phyloP scores from a whole-genome alignment of 805 yeast species.

The Spathaspora arborariae region DNA sequence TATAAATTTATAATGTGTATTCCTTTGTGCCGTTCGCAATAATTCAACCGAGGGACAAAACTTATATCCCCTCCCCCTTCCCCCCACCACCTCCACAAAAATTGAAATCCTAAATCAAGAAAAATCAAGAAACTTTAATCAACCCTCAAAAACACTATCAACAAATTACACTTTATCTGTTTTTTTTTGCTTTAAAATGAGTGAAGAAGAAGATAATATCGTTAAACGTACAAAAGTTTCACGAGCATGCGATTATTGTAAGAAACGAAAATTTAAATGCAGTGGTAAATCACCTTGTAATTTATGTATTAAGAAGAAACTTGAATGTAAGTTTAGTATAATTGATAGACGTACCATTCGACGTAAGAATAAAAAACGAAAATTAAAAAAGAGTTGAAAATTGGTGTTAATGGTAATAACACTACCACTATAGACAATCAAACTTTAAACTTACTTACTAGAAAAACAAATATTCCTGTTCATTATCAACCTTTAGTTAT shows the following conservation, averaged over 20 bases:
- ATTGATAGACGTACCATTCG: constrained; percentile 16
- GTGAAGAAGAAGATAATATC: neutral
- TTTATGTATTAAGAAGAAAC: constrained; percentile 14
- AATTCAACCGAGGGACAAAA: neutral
- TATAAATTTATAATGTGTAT: neutral
- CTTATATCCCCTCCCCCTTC: neutral
- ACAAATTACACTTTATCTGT: neutral
- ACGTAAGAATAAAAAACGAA: constrained; percentile 7
- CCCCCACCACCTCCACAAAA: too few relatives aligned
- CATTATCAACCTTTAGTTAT: constrained; percentile 5
- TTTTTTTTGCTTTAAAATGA: neutral
- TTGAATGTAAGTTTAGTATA: constrained; percentile 16
- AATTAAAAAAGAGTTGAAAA: neutral
- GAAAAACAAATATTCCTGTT: constrained; percentile 1
- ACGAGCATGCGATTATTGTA: constrained; percentile 22
- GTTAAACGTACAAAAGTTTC: constrained; percentile 21
- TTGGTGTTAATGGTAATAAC: too few relatives aligned
- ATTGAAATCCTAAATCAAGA: too few relatives aligned
- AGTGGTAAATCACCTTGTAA: constrained; percentile 18
- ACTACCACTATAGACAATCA: constrained; percentile 3
- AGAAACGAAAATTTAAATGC: constrained; percentile 13
- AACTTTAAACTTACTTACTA: constrained; percentile 2
- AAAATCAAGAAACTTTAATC: too few relatives aligned
- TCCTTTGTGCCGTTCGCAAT: too few relatives aligned
- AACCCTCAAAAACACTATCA: neutral